phyloP scores from a whole-genome alignment of 176 grass and related monocot genomes.

The Puya raimondii region DNA sequence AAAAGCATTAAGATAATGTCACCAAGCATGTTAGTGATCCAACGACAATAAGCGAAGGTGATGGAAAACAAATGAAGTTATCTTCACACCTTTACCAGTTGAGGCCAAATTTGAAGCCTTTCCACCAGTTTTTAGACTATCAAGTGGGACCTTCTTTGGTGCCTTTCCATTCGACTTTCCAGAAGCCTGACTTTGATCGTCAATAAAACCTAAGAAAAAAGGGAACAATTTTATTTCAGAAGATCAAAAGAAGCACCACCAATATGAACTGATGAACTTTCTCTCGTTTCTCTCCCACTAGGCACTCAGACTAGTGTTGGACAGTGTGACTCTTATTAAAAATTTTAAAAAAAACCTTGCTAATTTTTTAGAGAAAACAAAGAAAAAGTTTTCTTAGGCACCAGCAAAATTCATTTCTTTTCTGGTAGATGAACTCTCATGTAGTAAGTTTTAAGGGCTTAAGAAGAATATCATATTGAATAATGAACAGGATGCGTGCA shows the following conservation, averaged over 20 bases:
- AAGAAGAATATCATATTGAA: too few relatives aligned
- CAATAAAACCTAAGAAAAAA: constrained; percentile 50
- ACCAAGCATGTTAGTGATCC: background rate
- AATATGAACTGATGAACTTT: background rate
- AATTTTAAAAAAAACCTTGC: too few relatives aligned
- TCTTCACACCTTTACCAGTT: constrained; percentile 36
- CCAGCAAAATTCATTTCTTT: too few relatives aligned
- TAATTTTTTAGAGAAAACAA: too few relatives aligned
- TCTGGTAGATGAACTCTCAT: too few relatives aligned
- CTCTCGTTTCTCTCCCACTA: too few relatives aligned
- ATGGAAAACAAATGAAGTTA: constrained; percentile 7
- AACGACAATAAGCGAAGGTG: constrained; percentile 7
- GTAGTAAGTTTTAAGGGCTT: too few relatives aligned
- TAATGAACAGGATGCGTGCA: too few relatives aligned
- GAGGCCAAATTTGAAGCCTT: constrained; percentile 24
- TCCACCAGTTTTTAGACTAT: constrained; percentile 37
- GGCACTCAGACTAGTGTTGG: too few relatives aligned
- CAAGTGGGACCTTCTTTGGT: constrained; percentile 14
- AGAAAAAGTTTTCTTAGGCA: too few relatives aligned
- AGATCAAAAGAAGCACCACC: background rate
- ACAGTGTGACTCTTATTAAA: too few relatives aligned
- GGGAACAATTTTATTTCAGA: constrained; percentile 14
- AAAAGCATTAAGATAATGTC: background rate
- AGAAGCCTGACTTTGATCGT: constrained; percentile 27
- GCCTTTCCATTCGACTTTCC: constrained; percentile 53